Evolutionary conservation across 257 asterid species (phyloP).

Genomic region (Scutellaria barbata): DNA sequence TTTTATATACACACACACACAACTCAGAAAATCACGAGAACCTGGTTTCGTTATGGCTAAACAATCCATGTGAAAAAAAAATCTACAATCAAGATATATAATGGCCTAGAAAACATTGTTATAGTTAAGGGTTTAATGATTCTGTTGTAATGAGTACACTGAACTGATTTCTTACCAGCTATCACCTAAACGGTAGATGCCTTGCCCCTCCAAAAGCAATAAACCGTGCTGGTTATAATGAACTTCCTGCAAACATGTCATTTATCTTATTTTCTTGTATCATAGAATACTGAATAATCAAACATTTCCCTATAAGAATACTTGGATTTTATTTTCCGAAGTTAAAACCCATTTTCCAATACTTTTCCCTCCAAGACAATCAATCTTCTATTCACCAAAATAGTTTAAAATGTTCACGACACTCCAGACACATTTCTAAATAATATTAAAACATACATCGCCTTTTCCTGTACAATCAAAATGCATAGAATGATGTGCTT

Average conservation of each 20-base stretch:
- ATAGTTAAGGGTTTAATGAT: too few relatives aligned
- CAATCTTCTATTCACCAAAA: neutral
- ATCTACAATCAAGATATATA: too few relatives aligned
- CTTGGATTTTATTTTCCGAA: neutral
- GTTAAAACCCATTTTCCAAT: neutral
- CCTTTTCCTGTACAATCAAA: neutral
- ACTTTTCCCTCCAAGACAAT: neutral
- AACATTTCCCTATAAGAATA: neutral
- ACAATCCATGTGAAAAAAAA: neutral
- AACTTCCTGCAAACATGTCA: slow-evolving; percentile 67
- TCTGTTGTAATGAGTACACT: too few relatives aligned
- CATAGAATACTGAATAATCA: neutral
- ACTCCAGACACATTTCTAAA: too few relatives aligned
- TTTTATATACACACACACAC: slow-evolving; percentile 25
- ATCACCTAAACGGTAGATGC: slow-evolving; percentile 89
- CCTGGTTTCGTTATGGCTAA: neutral
- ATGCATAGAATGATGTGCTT: neutral
- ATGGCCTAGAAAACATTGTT: too few relatives aligned
- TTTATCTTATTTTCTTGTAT: neutral
- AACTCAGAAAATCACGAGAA: neutral
- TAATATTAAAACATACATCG: too few relatives aligned
- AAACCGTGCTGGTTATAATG: slow-evolving; percentile 96
- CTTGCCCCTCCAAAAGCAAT: slow-evolving; percentile 94
- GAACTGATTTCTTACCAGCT: slow-evolving; percentile 63
- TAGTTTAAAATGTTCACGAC: too few relatives aligned